phyloP scores from a whole-genome alignment of 1,139 yeast genomes.

The Zhuliangozyma parablackwelliae region DNA sequence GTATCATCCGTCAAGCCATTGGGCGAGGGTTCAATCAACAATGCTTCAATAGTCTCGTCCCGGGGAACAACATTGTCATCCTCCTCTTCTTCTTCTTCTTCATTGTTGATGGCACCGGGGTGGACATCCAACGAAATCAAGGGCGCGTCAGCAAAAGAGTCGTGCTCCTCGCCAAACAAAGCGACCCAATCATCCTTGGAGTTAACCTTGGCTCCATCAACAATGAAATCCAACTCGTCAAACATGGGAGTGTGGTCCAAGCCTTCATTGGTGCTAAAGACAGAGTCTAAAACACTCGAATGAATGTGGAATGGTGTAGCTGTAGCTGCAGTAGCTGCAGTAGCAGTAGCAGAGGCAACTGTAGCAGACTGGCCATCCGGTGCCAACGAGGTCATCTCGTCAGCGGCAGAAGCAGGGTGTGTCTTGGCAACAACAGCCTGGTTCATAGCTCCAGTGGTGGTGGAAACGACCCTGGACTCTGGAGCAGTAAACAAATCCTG shows the following conservation, averaged over 20 bases:
- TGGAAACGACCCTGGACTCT: constrained; percentile 16
- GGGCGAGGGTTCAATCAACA: constrained; percentile 9
- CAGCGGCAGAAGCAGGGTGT: too few relatives aligned
- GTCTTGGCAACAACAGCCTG: background rate
- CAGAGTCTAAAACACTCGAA: constrained; percentile 57
- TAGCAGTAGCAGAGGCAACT: background rate
- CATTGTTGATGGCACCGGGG: background rate
- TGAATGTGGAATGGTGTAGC: constrained; percentile 48
- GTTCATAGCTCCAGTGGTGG: background rate
- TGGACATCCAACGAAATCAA: constrained; percentile 6
- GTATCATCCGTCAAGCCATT: constrained; percentile 10
- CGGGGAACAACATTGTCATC: constrained; percentile 14
- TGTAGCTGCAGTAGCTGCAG: background rate
- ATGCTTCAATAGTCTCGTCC: constrained; percentile 19
- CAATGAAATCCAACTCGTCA: constrained; percentile 47
- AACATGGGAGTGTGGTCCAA: constrained; percentile 61
- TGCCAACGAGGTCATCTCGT: background rate
- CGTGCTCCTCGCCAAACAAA: constrained; percentile 45
- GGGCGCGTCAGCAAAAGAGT: constrained; percentile 5
- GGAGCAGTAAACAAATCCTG: constrained; percentile 5
- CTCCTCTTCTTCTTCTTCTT: constrained; percentile 2
- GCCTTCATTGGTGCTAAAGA: constrained; percentile 46
- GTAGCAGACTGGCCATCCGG: background rate
- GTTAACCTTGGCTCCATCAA: constrained; percentile 44
- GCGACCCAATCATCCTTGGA: constrained; percentile 58